Percentiles rank a stretch among this genome's conserved stretches.
phyloP scores from a whole-genome alignment of 2,329 filamentous ascomycete species.

The Neonectria ditissima region DNA sequence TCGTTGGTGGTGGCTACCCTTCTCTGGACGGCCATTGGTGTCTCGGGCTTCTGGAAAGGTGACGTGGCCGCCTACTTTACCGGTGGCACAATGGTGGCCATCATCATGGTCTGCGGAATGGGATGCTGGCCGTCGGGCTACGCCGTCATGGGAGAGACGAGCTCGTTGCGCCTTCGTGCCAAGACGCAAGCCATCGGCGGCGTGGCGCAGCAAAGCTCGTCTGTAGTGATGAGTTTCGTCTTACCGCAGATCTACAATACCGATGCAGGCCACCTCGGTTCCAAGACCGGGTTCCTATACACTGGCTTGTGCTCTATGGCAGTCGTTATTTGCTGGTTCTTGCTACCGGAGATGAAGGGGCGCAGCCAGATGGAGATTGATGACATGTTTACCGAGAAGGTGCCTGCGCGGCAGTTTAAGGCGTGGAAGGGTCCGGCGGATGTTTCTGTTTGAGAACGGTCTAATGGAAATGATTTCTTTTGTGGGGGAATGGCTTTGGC shows the following conservation, averaged over 20 bases:
- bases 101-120: slow-evolving; percentile 54
- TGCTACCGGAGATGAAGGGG: slow-evolving; percentile 41
- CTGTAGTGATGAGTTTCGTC: slow-evolving; percentile 44
- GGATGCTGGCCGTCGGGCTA: slow-evolving; percentile 57
- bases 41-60: slow-evolving; percentile 34
- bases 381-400: slow-evolving; percentile 35
- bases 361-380: slow-evolving; percentile 39
- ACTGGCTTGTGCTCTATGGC: slow-evolving; percentile 44
- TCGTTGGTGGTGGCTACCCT: slow-evolving; percentile 49
- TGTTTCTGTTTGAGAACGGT: neutral
- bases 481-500: too few relatives aligned
- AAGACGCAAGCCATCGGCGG: slow-evolving; percentile 54
- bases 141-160: slow-evolving; percentile 51
- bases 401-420: slow-evolving; percentile 34
- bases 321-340: slow-evolving; percentile 39
- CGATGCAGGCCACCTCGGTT: slow-evolving; percentile 51
- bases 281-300: slow-evolving; percentile 56
- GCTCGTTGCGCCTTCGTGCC: slow-evolving; percentile 39
- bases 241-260: slow-evolving; percentile 47
- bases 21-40: slow-evolving; percentile 58
- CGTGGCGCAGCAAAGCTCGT: slow-evolving; percentile 53
- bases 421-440: slow-evolving; percentile 13
- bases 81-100: slow-evolving; percentile 51
- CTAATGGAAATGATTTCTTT: too few relatives aligned
- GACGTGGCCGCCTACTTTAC: slow-evolving; percentile 22